A percentile compares a stretch with the other conserved stretches of the same genome.
Conservation (phyloP, 768 basidiomycete species). For the Tephrocybe sp. region DNA sequence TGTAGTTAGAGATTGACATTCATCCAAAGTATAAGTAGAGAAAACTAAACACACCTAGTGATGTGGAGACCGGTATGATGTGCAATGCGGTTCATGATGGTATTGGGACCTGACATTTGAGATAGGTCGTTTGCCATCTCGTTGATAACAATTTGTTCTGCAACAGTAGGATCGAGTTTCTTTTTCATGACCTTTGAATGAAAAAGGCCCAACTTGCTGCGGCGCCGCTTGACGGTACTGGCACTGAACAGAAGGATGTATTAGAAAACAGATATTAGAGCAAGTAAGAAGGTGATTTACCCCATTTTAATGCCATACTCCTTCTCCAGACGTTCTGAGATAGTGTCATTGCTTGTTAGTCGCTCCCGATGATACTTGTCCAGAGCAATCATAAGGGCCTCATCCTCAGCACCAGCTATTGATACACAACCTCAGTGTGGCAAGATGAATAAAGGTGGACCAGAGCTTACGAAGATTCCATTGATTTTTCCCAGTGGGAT, state of each 20-base stretch:
- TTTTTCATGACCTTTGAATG: background rate
- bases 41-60: no score
- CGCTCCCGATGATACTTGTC: no score
- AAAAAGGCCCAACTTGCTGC: background rate
- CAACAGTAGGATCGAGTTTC: background rate
- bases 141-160: background rate
- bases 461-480: background rate
- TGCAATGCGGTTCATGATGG: no score
- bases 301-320: background rate
- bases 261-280: no score
- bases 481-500: background rate
- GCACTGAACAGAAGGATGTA: no score
- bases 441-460: no score
- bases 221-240: background rate
- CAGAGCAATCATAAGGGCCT: no score
- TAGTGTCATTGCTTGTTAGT: background rate
- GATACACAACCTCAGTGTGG: background rate
- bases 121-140: background rate
- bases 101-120: no score
- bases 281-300: background rate
- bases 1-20: no score
- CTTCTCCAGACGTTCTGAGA: background rate
- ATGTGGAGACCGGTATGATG: no score
- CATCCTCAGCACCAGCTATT: background rate
- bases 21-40: no score